A percentile compares a stretch with the other conserved stretches of the same genome.
Conservation (phyloP, 495 filamentous ascomycete genomes). For the Tuber umbilicatum region DNA sequence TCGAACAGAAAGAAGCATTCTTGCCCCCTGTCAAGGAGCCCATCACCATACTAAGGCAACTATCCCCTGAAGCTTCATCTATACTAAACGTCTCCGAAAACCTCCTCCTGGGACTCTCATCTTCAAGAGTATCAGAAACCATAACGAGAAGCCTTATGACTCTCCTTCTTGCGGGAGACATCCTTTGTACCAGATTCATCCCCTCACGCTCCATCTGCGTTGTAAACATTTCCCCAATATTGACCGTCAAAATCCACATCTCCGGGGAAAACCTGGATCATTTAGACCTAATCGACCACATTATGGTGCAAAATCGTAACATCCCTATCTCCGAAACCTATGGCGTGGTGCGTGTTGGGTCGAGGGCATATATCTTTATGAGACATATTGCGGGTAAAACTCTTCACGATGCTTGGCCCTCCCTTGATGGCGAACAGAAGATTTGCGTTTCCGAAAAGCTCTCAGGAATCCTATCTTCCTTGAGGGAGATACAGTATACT, state of each 20-base stretch:
- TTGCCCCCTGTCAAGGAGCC: not conserved
- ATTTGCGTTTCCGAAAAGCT: slow-evolving; percentile 8
- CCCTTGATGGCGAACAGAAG: slow-evolving; percentile 15
- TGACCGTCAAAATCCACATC: not conserved
- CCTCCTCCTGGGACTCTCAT: not conserved
- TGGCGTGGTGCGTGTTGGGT: slow-evolving; percentile 11
- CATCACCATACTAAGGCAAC: not conserved
- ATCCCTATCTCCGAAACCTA: slow-evolving; percentile 18
- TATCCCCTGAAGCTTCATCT: not conserved
- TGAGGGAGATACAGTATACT: slow-evolving; percentile 9
- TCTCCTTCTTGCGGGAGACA: not conserved
- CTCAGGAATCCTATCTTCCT: slow-evolving; percentile 9
- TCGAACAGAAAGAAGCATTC: not conserved
- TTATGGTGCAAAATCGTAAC: slow-evolving; percentile 7
- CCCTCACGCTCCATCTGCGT: not conserved
- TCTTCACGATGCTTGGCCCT: slow-evolving; percentile 11
- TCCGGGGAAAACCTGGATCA: slow-evolving; percentile 10
- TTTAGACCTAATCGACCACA: slow-evolving; percentile 3
- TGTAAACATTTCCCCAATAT: not conserved
- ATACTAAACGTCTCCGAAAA: not conserved
- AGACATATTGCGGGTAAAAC: not conserved
- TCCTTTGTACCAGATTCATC: not conserved
- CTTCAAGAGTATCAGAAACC: not conserved
- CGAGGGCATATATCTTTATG: slow-evolving; percentile 15
- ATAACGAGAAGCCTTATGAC: not conserved